phyloP scores from a whole-genome alignment of 192 early-diverging fungal genomes.

The Entomortierella beljakovae region DNA sequence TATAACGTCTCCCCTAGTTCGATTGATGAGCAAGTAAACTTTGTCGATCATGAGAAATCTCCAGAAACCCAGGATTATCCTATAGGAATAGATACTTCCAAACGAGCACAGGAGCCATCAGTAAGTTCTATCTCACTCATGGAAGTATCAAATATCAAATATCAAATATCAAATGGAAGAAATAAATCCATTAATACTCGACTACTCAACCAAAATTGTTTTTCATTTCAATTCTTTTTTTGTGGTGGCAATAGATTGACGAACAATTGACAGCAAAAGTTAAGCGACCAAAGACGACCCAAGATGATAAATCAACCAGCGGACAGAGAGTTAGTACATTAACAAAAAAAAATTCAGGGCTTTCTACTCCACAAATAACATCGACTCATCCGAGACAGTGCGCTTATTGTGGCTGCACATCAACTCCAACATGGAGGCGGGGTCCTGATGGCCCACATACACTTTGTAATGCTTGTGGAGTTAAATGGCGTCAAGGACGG shows the following conservation, averaged over 20 bases:
- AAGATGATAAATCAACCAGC: neutral
- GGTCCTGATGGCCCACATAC: conserved; percentile 78
- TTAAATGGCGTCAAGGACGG: conserved; percentile 82
- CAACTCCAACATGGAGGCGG: conserved; percentile 83
- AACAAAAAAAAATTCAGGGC: neutral
- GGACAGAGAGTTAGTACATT: neutral
- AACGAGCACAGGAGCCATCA: conserved; percentile 10
- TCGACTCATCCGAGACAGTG: conserved; percentile 59
- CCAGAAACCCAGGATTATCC: conserved; percentile 31
- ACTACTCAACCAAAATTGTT: no score
- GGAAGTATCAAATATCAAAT: no score
- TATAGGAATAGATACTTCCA: conserved; percentile 29
- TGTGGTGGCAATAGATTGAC: neutral
- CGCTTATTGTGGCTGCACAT: conserved; percentile 69
- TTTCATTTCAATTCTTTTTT: no score
- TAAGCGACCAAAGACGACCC: conserved; percentile 6
- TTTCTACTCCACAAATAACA: neutral
- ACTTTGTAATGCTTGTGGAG: conserved; percentile 82
- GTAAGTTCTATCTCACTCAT: conserved; percentile 3
- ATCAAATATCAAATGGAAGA: no score
- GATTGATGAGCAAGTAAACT: conserved; percentile 27
- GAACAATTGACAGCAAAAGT: neutral
- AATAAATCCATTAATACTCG: no score
- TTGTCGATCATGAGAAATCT: conserved; percentile 20
- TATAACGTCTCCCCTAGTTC: conserved; percentile 34